Conservation (phyloP, 345 rosid genomes). For the Boechera stricta region DNA sequence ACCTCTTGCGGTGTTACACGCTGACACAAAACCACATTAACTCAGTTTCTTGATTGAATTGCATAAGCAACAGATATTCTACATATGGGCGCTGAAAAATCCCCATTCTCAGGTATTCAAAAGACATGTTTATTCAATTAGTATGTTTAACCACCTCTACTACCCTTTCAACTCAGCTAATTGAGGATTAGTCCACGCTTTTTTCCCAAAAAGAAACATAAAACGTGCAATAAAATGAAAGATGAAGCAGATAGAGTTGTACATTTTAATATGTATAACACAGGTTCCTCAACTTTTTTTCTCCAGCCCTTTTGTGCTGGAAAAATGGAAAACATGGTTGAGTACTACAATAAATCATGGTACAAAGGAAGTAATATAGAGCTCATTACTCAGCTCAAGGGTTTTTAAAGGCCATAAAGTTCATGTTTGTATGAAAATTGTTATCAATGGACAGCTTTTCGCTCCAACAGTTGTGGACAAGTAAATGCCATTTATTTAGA, state of each 20-base stretch:
- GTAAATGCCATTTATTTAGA: too few relatives aligned
- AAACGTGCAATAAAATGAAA: conserved; percentile 25
- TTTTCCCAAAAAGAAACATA: background rate
- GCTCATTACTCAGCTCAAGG: conserved; percentile 4
- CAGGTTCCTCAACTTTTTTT: conserved; percentile 39
- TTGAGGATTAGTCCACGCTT: too few relatives aligned
- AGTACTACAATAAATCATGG: conserved; percentile 28
- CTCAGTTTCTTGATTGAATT: background rate
- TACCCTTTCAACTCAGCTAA: too few relatives aligned
- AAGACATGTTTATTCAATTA: background rate
- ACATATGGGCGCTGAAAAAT: background rate
- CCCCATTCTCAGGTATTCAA: background rate
- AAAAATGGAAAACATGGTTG: conserved; percentile 46
- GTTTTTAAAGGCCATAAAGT: background rate
- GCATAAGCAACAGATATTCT: background rate
- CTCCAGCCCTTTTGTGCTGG: conserved; percentile 50
- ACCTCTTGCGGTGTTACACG: conserved; percentile 84
- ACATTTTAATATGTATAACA: conserved; percentile 49
- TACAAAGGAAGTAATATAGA: background rate
- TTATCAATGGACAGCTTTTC: background rate
- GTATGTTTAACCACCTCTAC: background rate
- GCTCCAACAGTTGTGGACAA: too few relatives aligned
- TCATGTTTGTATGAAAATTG: background rate
- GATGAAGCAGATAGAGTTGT: conserved; percentile 48
- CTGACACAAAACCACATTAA: conserved; percentile 51